Evolutionary conservation across 768 basidiomycete genomes (phyloP), one percentile per base, ranked within the genome.

Genomic region (Paxillus involutus): DNA sequence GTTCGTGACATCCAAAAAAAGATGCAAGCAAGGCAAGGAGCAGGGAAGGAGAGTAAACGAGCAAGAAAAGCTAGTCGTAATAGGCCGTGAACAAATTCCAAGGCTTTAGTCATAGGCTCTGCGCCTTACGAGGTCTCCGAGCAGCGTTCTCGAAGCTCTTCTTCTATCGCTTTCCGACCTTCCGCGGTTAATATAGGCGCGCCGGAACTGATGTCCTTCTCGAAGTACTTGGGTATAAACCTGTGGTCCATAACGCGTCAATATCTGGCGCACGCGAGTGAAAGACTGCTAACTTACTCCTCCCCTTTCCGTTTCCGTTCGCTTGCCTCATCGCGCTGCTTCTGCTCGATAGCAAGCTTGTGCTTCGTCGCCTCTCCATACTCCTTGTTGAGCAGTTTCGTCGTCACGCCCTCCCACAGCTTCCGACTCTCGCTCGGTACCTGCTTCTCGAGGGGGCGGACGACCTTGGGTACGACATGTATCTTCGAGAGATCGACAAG

Each of bases 321-420:
- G 11, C 87, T 89, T 6, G 94, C 91, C 32, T 85, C 81, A 55
- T 98, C 94, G 47, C 97, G 76, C 77, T 98, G 97, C 65, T 69
- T 82, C 80, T 98, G 96, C 74, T 99, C 97, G 52, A 99, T 96
- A 5, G 71, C 71, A 49, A 94, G 82, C 78, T 99, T 99, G 75
- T 89, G 83, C 76, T 80, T 89, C 53, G 93, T 98, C 49, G 97
- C 97, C 40, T 95, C 92, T 21, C 82, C 79, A 72, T 82, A 99
- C 65, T 95, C 90, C 80, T 97, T 98, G 65, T 74, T 80, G 42
- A 90, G 46, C 52, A 98, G 71, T 54, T 80, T 76, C 43, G 73
- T 77, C 47, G 95, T 96, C 19, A 98, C 91, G 49, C 68, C 80
- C 52, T 88, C 85, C 97, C 97, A 98, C 50, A 98, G 69, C 74